Conservation (phyloP, 2,329 filamentous ascomycete genomes). For the Xylariales sp. region DNA sequence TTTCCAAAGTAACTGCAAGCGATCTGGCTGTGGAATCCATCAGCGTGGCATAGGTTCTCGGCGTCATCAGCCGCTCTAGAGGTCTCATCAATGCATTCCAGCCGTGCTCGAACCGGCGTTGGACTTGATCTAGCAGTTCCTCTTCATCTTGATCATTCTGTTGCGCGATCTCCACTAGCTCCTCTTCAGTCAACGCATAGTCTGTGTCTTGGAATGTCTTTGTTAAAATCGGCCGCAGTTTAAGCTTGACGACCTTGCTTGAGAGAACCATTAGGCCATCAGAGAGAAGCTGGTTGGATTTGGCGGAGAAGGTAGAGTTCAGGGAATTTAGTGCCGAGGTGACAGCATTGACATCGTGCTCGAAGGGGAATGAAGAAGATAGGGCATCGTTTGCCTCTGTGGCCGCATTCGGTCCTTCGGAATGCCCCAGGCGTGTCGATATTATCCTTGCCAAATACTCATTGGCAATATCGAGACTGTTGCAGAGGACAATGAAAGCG, state of each 20-base stretch:
- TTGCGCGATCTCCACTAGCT: slow-evolving; percentile 51
- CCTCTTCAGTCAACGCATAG: slow-evolving; percentile 67
- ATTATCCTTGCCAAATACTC: slow-evolving; percentile 91
- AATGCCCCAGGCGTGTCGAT: slow-evolving; percentile 53
- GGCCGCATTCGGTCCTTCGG: slow-evolving; percentile 29
- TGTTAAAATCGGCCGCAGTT: slow-evolving; percentile 76
- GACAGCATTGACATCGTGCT: slow-evolving; percentile 68
- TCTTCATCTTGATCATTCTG: slow-evolving; percentile 51
- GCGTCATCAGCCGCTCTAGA: slow-evolving; percentile 77
- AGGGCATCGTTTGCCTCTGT: slow-evolving; percentile 42
- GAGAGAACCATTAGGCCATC: slow-evolving; percentile 86
- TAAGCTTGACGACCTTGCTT: slow-evolving; percentile 79
- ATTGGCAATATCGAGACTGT: slow-evolving; percentile 88
- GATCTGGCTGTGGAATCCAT: slow-evolving; percentile 70
- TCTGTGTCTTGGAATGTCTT: slow-evolving; percentile 92
- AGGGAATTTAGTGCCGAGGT: slow-evolving; percentile 64
- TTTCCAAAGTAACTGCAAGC: slow-evolving; percentile 77
- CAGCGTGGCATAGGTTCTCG: slow-evolving; percentile 70
- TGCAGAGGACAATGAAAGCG: slow-evolving; percentile 86
- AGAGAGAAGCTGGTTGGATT: slow-evolving; percentile 74
- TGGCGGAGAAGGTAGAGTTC: slow-evolving; percentile 67
- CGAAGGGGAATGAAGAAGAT: slow-evolving; percentile 72
- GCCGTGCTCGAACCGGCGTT: slow-evolving; percentile 73
- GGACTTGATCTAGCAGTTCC: slow-evolving; percentile 62
- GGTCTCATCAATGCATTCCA: slow-evolving; percentile 87